Conservation (phyloP, 176 grass and related monocot species). For the Carex littledalei region DNA sequence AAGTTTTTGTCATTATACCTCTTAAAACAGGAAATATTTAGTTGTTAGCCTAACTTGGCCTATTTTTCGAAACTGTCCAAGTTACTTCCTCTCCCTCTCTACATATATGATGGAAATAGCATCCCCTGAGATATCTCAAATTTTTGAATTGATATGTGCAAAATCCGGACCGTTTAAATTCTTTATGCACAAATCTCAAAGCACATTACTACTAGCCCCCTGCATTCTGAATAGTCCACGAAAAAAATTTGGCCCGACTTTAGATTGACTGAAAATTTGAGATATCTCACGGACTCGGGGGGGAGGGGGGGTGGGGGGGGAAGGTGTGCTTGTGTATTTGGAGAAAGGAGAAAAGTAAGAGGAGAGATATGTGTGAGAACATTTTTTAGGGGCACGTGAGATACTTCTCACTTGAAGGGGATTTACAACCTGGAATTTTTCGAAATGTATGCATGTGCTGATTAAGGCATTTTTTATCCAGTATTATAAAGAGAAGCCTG, state of each 20-base stretch:
- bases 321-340: not conserved
- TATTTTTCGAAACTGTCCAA: not conserved
- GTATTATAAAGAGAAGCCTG: conserved; percentile 96
- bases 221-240: no score
- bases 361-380: not conserved
- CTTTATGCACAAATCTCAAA: no score
- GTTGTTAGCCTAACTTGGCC: not conserved
- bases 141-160: no score
- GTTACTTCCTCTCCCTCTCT: not conserved
- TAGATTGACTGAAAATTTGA: no score
- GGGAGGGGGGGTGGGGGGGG: not conserved
- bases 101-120: not conserved
- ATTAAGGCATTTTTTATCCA: conserved; percentile 28
- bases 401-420: not conserved
- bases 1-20: not conserved
- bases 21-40: not conserved
- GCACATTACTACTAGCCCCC: no score
- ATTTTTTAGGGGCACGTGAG: not conserved
- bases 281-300: no score
- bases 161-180: no score
- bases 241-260: no score
- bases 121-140: no score
- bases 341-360: not conserved
- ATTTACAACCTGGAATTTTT: not conserved
- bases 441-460: not conserved